A percentile compares a stretch with the other conserved stretches of the same genome.
Evolutionary conservation across 1,284 basidiomycete genomes (phyloP).

Genomic region (Hypsizygus ulmarius): DNA sequence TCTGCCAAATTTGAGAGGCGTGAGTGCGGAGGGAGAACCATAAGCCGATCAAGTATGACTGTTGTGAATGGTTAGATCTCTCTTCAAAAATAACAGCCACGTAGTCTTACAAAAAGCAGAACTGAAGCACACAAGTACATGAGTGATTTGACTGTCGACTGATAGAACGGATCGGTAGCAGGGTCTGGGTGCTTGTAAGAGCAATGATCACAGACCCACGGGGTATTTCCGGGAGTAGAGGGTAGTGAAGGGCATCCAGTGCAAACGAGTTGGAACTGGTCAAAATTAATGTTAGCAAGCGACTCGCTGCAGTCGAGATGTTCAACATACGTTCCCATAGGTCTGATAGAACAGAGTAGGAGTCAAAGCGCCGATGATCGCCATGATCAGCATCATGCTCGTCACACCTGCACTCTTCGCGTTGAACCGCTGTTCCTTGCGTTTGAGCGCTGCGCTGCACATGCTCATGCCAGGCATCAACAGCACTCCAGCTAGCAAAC

Average conservation of each 20-base stretch:
- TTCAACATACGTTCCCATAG: slow-evolving; percentile 85
- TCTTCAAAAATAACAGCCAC: slow-evolving; percentile 1
- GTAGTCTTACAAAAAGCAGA: slow-evolving; percentile 77
- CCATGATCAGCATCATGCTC: slow-evolving; percentile 99
- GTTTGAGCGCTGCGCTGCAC: slow-evolving; percentile 88
- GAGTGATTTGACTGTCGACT: slow-evolving; percentile 87
- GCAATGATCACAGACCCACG: slow-evolving; percentile 90
- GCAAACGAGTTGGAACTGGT: slow-evolving; percentile 90
- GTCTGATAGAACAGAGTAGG: slow-evolving; percentile 99
- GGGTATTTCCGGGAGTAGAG: slow-evolving; percentile 35
- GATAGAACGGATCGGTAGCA: slow-evolving; percentile 93
- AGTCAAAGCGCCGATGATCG: slow-evolving; percentile 94
- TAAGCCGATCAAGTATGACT: slow-evolving; percentile 96
- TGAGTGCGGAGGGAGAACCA: slow-evolving; percentile 99
- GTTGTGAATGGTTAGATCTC: slow-evolving; percentile 7
- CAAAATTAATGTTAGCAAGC: slow-evolving; percentile 12
- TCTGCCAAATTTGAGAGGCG: slow-evolving; percentile 99
- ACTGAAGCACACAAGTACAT: slow-evolving; percentile 95
- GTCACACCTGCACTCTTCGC: slow-evolving; percentile 98
- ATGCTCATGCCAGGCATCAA: slow-evolving; percentile 98
- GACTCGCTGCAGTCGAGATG: not conserved
- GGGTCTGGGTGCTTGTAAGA: slow-evolving; percentile 96
- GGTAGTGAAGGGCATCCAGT: slow-evolving; percentile 77
- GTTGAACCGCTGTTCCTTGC: slow-evolving; percentile 98
- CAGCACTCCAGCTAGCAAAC: slow-evolving; percentile 91